phyloP scores from a whole-genome alignment of 768 basidiomycete species.

The Boletus rubroflammeus region DNA sequence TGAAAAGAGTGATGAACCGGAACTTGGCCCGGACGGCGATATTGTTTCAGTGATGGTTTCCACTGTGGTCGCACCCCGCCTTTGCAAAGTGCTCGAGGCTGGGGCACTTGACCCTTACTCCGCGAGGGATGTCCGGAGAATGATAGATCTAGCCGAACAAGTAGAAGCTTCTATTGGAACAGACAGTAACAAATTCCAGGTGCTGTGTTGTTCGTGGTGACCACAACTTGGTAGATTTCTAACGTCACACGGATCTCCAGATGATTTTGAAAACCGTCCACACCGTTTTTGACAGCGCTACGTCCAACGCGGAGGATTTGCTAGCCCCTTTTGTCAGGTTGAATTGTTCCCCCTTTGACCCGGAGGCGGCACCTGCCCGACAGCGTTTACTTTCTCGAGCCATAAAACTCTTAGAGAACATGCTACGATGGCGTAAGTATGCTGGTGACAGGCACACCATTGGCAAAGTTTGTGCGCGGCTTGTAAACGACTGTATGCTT shows the following conservation, averaged over 20 bases:
- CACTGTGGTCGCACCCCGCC: slow-evolving; percentile 72
- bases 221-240: slow-evolving; percentile 4
- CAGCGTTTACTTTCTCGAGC: slow-evolving; percentile 62
- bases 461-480: slow-evolving; percentile 48
- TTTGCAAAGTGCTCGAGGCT: slow-evolving; percentile 70
- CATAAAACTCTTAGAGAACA: slow-evolving; percentile 68
- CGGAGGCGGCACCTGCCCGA: slow-evolving; percentile 69
- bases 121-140: slow-evolving; percentile 49
- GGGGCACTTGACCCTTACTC: slow-evolving; percentile 86
- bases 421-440: slow-evolving; percentile 75
- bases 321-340: slow-evolving; percentile 48
- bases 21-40: slow-evolving; percentile 81
- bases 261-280: slow-evolving; percentile 54
- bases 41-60: slow-evolving; percentile 84
- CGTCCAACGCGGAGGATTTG: slow-evolving; percentile 47
- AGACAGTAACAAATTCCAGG: slow-evolving; percentile 63
- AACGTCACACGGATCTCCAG: slow-evolving; percentile 33
- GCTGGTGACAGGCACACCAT: slow-evolving; percentile 56
- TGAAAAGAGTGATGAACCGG: slow-evolving; percentile 46
- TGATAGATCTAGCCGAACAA: slow-evolving; percentile 77
- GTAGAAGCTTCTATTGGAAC: slow-evolving; percentile 70
- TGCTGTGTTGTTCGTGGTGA: slow-evolving; percentile 22
- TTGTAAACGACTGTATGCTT: slow-evolving; percentile 59
- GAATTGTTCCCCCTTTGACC: slow-evolving; percentile 59
- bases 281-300: slow-evolving; percentile 50